Base-by-base conservation (phyloP, 1,284 basidiomycete species). In the Taiwanofungus camphoratus region DNA sequence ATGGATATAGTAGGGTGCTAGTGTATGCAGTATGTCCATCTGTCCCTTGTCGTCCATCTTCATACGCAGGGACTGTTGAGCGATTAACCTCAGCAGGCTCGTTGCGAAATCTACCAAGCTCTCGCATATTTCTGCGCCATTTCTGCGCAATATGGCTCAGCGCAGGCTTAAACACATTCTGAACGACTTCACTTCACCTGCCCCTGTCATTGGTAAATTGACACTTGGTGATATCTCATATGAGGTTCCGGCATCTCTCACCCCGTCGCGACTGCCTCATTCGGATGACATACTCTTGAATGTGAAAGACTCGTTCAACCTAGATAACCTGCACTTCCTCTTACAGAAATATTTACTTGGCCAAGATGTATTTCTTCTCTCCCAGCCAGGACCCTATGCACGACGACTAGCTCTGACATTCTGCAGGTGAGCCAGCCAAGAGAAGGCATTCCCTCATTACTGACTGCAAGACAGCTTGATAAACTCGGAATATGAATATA, bases 321-420 rank as follows among this genome's bases (percentile, higher is more conserved):
- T 69, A 34, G 73, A 79, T 42, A 77, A 82, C 50, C 55, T 82
- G 29, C 72, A 79, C 57, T 83, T 79, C 50, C 68, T 83, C 62
- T 56, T 83, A 50, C 78, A 83, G 64, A 82, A 82, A 56, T 77
- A 75, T 57, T 55, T 82, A n/a, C 67, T 83, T 1, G 79, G 77
- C 3, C 79, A 83, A 56, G 79, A 83, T 56, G 63, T 80, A 4
- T 83, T 82, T 58, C 60, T 82, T 15, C 63, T 82, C 1, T 76
- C 76, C 0, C 78, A 82, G 52, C 79, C 79, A 0, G 79, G 80
- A 0, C 77, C 79, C 2, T 83, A 82, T 59, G 78, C 79, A 6
- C 64, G 79, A 21, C 60, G 77, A 27, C 59, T 82, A 32, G 77
- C 75, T 1, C 58, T 82, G 61, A 79, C 77, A 5, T 82, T 82